Base-by-base conservation (phyloP, 192 early-diverging fungal species). In the Coemansia sp. region DNA sequence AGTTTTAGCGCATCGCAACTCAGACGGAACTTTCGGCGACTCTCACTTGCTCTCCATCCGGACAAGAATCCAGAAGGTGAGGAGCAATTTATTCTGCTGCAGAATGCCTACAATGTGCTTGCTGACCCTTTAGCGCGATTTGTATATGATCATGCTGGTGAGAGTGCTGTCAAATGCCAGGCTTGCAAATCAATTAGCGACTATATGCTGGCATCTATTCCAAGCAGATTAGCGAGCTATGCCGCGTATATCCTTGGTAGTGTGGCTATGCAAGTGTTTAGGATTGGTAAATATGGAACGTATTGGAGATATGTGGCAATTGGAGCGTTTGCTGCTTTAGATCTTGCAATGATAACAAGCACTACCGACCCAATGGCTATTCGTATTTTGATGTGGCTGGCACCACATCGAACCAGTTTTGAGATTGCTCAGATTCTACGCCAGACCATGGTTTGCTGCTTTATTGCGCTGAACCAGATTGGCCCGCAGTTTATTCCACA, bases 81-180 rank as follows among this genome's bases (percentile, higher is more conserved):
- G 49, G 77, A 84, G 59, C 81, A 87, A 77, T 93, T 93, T 76
- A 91, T 90, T 58, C 72, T 88, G 44, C 80, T 93, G 63, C 88
- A 88, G 65, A 80, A 88, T 32, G 91, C 91, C 4, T 93, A 93
- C 75, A 89, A 88, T 58, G 76, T 93, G 38, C 81, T 93, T 0
- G 85, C 87, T 10, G 88, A 89, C 65, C 72, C 81, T 7, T 69
- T 89, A 38, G 81, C 84, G 59, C 73, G 87, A 41, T 81, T 85
- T 49, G 83, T 86, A 19, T 93, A 93, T 64, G 87, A 93, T 65
- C 87, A 87, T 83, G 87, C 62, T 85, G 89, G 56, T 78, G 84
- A 55, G 71, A 82, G 60, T 65, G 82, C 58, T 66, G 81, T 34
- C 82, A 87, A 49, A 85, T 94, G 83, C 84, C 85, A 64, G 87